Evolutionary conservation across 2,329 filamentous ascomycete genomes (phyloP).

Genomic region (Pseudocercospora crystallina): DNA sequence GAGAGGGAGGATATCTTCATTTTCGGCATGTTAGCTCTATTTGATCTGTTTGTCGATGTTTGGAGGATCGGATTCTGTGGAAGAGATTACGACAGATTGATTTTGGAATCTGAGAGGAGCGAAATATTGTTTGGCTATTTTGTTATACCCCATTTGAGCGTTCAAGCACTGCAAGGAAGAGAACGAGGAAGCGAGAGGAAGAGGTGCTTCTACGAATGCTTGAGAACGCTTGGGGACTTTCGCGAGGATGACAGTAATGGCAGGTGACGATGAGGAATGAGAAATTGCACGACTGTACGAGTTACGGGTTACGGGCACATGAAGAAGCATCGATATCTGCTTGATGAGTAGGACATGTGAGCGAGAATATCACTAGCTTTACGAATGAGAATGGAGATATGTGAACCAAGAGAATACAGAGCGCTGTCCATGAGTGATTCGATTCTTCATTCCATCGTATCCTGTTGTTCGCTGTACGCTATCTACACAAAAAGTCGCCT

Average conservation of each 20-base stretch:
- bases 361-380: too few species aligned
- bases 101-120: neutral
- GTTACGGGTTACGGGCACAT: neutral
- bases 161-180: neutral
- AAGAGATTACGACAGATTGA: neutral
- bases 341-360: slow-evolving; percentile 2
- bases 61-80: too few species aligned
- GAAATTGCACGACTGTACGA: slow-evolving; percentile 10
- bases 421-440: too few species aligned
- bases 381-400: too few species aligned
- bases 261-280: slow-evolving; percentile 1
- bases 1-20: neutral
- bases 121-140: slow-evolving; percentile 8
- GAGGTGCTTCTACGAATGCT: too few species aligned
- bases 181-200: too few species aligned
- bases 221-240: too few species aligned
- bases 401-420: too few species aligned
- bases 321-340: neutral
- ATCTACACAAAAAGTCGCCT: too few species aligned
- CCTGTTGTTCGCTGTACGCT: too few species aligned
- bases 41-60: neutral
- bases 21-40: too few species aligned
- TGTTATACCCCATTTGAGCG: slow-evolving; percentile 13
- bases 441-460: too few species aligned
- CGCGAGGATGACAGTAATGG: neutral